Evolutionary conservation across 148 eudicot genomes (phyloP).

Genomic region (Camellia japonica): DNA sequence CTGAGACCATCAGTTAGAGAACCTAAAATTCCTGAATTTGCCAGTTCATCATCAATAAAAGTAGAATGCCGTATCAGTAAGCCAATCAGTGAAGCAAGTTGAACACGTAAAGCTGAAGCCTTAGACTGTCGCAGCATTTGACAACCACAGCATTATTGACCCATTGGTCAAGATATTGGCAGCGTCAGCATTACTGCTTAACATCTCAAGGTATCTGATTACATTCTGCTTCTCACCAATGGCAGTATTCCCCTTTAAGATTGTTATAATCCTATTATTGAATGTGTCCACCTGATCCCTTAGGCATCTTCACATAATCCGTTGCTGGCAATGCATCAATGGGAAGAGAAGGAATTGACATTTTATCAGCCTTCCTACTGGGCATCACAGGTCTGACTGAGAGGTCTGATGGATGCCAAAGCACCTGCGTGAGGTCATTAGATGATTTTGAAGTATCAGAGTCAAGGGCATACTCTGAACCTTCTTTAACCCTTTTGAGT

Average conservation of each 20-base stretch:
- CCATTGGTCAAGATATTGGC: constrained; percentile 91
- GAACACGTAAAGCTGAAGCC: constrained; percentile 79
- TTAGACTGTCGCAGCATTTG: constrained; percentile 89
- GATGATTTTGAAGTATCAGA: constrained; percentile 53
- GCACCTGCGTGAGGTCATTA: constrained; percentile 61
- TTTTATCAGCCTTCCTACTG: constrained; percentile 76
- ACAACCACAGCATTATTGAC: constrained; percentile 69
- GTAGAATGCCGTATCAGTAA: constrained; percentile 86
- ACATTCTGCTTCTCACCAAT: constrained; percentile 77
- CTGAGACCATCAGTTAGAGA: constrained; percentile 80
- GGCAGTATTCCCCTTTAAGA: constrained; percentile 57
- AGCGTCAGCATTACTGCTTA: constrained; percentile 78
- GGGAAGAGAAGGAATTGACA: constrained; percentile 57
- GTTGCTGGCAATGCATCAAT: constrained; percentile 59
- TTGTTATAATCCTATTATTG: constrained; percentile 40
- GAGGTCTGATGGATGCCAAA: constrained; percentile 99
- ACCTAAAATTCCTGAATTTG: constrained; percentile 79
- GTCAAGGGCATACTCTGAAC: constrained; percentile 50
- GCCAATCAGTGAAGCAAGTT: constrained; percentile 85
- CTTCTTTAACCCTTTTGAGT: constrained; percentile 48
- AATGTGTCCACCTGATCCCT: constrained; percentile 68
- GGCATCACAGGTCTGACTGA: constrained; percentile 99
- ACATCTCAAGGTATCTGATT: constrained; percentile 77
- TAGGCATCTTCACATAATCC: constrained; percentile 75
- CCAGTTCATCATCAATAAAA: constrained; percentile 73